Evolutionary conservation across 2,329 filamentous ascomycete species (phyloP).

Genomic region (Trichoderma semiorbis): DNA sequence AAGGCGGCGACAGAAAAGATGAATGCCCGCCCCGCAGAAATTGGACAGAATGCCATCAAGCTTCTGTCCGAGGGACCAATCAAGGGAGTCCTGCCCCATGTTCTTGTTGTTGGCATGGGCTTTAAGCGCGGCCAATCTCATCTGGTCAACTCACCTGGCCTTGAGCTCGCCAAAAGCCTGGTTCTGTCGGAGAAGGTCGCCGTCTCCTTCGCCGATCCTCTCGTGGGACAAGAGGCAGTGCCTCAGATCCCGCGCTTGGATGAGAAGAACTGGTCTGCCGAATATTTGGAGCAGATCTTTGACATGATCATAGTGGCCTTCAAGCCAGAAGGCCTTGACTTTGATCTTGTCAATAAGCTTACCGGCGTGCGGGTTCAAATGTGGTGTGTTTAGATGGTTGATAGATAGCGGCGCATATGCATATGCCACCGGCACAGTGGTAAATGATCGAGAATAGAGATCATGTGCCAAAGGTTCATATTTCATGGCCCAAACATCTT

Average conservation of each 20-base stretch:
- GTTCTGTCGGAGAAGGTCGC: slow-evolving; percentile 36
- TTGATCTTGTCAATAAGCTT: slow-evolving; percentile 36
- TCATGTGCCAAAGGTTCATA: neutral
- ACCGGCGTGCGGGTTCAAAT: slow-evolving; percentile 36
- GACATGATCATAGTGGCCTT: slow-evolving; percentile 44
- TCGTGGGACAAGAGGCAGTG: slow-evolving; percentile 41
- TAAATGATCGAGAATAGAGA: neutral
- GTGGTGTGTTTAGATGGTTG: slow-evolving; percentile 32
- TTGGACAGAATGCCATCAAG: slow-evolving; percentile 37
- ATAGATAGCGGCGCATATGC: neutral
- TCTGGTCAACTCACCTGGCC: slow-evolving; percentile 46
- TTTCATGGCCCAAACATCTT: neutral
- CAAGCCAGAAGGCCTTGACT: slow-evolving; percentile 42
- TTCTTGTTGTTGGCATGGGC: slow-evolving; percentile 47
- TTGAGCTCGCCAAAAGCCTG: slow-evolving; percentile 40
- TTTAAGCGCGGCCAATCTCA: slow-evolving; percentile 50
- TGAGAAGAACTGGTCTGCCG: slow-evolving; percentile 37
- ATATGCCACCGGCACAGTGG: neutral
- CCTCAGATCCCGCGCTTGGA: slow-evolving; percentile 38
- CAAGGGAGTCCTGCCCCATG: slow-evolving; percentile 24
- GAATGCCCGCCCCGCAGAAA: slow-evolving; percentile 39
- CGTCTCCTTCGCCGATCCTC: slow-evolving; percentile 43
- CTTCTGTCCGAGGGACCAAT: slow-evolving; percentile 24
- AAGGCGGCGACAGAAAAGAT: slow-evolving; percentile 42
- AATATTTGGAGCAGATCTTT: slow-evolving; percentile 36